Base-by-base conservation (phyloP, 129 eudicot species). In the Chrysanthemum makinoi region DNA sequence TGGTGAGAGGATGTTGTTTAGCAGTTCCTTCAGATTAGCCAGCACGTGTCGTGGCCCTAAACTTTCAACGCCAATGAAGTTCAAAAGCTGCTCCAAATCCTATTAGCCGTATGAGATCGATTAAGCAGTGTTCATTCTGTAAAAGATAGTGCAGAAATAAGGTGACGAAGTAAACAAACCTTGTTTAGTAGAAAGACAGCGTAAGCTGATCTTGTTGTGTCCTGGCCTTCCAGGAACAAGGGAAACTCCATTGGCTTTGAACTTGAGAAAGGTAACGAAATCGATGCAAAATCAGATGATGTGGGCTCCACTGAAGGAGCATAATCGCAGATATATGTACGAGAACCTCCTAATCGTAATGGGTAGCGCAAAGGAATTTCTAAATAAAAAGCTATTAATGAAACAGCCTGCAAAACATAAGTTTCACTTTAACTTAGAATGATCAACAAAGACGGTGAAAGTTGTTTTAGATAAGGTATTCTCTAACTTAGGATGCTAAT, bases 11-110 rank as follows among this genome's bases (percentile, higher is more conserved):
- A 95, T 82, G 55, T 83, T 86, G 78, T 71, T 87, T 28, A 84
- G 76, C 46, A 95, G 96, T 86, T 86, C 94, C 83, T 85, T 87
- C 81, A 95, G 66, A 76, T 95, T 95, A 14, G 96, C 97, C 83
- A 95, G 56, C 28, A 95, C 87, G 73, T 95, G 97, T 18, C 99
- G 83, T 18, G 99, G 99, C 70, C 99, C 99, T 84, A 95, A 77
- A 80, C 99, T 95, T 64, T 83, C 81, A 64, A 78, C 83, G 3
- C 99, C 99, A 26, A 95, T 87, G 68, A 69, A 90, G 81, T 88
- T 95, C 89, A 95, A 71, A 2, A 90, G 94, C 87, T 95, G 99
- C 81, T 95, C 97, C 77, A 95, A 62, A 79, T 95, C 99, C 99
- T 95, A 74, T 72, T 76, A 6, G 39, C 11, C 73, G 62, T 47